Evolutionary conservation across 306 rosid species (phyloP), one percentile per base, ranked within the genome.

Genomic region (Prosopis cineraria): DNA sequence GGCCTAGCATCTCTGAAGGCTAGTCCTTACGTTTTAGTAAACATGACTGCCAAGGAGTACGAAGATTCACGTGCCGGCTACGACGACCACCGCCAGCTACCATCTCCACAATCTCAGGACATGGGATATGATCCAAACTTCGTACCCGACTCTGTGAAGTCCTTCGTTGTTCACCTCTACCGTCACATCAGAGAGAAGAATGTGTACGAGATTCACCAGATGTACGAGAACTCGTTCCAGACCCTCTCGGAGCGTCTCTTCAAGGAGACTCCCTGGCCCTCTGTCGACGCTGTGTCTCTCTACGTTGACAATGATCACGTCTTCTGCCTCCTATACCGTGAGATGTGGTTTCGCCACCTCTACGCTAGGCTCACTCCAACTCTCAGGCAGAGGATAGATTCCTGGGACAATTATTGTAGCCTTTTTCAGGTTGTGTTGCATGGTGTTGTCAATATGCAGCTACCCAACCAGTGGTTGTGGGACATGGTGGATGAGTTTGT

Each of bases 301-400:
- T 85, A 79, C 85, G 96, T 96, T 12, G 99, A 96, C 50, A 93
- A 93, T 55, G 99, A 96, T 84, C 98, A 93, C 77, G 98, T 96
- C 2, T 96, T 96, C 83, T 93, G 99, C 83, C 90, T 96, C 52
- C 91, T 96, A 11, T 96, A 93, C 87, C 90, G 94, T 0, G 99
- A 96, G 88, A 96, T 96, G 98, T 96, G 99, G 99, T 96, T 88
- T 81, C 97, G 98, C 70, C 99, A 96, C 83, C 89, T 96, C 10
- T 96, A 93, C 72, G 98, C 98, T 0, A 84, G 99, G 56, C 87
- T 96, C 7, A 85, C 97, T 0, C 97, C 99, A 2, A 89, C 99
- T 9, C 93, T 95, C 55, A 88, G 88, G 70, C 99, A 95, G 91
- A 78, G 98, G 64, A 93, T 96, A 48, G 99, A 96, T 20, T 93